Base-by-base conservation (phyloP, 1,284 basidiomycete species). In the Ustilago hordei region DNA sequence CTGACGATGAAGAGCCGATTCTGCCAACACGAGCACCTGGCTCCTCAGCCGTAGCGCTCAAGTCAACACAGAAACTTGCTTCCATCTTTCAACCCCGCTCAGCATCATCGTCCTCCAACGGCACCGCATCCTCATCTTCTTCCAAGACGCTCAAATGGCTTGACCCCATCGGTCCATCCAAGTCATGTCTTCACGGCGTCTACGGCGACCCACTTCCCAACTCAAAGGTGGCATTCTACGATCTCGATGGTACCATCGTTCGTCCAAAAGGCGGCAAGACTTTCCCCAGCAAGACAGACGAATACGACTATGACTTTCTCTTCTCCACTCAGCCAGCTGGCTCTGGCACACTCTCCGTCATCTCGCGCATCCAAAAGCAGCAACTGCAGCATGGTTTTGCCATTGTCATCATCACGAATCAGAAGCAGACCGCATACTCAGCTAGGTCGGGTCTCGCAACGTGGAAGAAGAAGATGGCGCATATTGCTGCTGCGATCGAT, bases 211-310 rank as follows among this genome's bases (percentile, higher is more conserved):
- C 78, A 0, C 31, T 41, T 8, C 65, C 66, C 1, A 64, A 41
- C 48, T 13, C 61, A 23, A 78, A 77, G 32, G 69, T 82, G 3
- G 79, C 80, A 8, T 73, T 77, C 55, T 83, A 72, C 64, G 81
- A 83, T 47, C 64, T 83, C 3, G 81, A 83, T 47, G 81, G 81
- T 12, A 82, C 79, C 31, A 56, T 83, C 1, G 71, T 83, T 4
- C 65, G 72, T 1, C 81, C 81, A 2, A 79, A 78, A 43, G 53
- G 58, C 15, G 69, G 70, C 28, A 78, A 75, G 55, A 66, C 64
- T n/a, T 81, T 67, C 17, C 81, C 81, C 1, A 59, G 57, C 15
- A 60, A 75, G 36, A 76, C 58, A 8, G 74, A 81, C 63, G 78
- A 77, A 41, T 78, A 70, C 66, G 81, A 83, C 47, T 83, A 59